Conservation (phyloP, 805 yeast species). For the Tetrapisispora namnaoensis region DNA sequence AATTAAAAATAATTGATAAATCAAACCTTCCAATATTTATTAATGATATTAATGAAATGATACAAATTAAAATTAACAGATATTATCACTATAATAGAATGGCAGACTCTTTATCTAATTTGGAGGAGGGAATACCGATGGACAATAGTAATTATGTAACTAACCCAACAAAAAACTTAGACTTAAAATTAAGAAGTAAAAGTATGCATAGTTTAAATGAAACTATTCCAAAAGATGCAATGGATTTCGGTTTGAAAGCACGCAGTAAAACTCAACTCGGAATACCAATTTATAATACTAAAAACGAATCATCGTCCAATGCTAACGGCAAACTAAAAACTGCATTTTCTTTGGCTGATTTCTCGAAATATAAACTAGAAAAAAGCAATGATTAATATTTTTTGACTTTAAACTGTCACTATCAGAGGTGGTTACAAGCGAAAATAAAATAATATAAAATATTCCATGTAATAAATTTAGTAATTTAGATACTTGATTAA, state of each 20-base stretch:
- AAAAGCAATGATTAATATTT: conserved; percentile 8
- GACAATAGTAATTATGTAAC: background rate
- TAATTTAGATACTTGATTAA: too few relatives aligned
- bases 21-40: background rate
- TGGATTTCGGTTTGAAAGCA: background rate
- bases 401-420: background rate
- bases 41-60: conserved; percentile 3
- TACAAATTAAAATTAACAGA: conserved; percentile 4
- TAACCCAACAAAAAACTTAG: background rate
- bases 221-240: background rate
- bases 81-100: background rate
- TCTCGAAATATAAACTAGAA: conserved; percentile 20
- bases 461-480: too few relatives aligned
- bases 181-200: conserved; percentile 18
- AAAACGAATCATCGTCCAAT: conserved; percentile 5
- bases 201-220: conserved; percentile 21
- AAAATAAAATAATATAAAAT: too few relatives aligned
- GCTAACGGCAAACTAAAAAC: conserved; percentile 9
- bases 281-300: background rate
- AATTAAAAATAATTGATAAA: background rate
- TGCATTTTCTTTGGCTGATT: conserved; percentile 24
- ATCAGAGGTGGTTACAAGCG: background rate
- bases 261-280: background rate
- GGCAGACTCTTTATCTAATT: conserved; percentile 2
- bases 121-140: conserved; percentile 6